phyloP scores from a whole-genome alignment of 2,329 filamentous ascomycete genomes.

The Drechmeria coniospora region DNA sequence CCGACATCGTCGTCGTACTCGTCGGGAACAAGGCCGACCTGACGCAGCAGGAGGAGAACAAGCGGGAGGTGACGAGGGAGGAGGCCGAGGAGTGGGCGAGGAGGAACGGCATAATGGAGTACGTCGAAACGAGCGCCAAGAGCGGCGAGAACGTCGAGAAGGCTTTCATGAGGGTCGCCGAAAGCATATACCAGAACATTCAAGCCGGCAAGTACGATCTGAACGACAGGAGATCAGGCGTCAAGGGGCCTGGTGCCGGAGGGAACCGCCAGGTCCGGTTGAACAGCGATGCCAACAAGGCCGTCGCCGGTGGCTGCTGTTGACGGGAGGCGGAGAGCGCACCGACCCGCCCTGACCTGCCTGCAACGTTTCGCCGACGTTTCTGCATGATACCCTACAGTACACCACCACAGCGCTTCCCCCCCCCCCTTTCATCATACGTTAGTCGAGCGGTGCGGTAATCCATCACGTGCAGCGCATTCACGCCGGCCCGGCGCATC shows the following conservation, averaged over 20 bases:
- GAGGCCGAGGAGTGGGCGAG: constrained; percentile 87
- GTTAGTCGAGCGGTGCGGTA: not conserved
- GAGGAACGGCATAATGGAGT: constrained; percentile 73
- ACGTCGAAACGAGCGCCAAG: constrained; percentile 94
- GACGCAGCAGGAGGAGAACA: constrained; percentile 39
- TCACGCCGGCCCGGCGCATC: too few species aligned
- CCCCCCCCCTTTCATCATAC: too few species aligned
- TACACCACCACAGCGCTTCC: not conserved
- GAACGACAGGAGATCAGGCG: constrained; percentile 80
- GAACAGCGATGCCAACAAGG: constrained; percentile 21
- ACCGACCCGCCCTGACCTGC: too few species aligned
- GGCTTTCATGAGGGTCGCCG: constrained; percentile 84
- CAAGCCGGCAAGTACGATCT: constrained; percentile 89
- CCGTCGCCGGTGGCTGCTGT: constrained; percentile 30
- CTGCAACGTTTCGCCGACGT: not conserved
- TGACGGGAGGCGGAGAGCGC: constrained; percentile 13
- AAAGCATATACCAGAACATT: constrained; percentile 93
- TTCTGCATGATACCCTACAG: constrained; percentile 14
- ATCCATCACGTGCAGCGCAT: constrained; percentile 1
- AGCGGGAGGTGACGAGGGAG: constrained; percentile 62
- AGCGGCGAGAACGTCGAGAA: constrained; percentile 86
- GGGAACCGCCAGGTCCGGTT: constrained; percentile 31
- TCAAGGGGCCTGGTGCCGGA: constrained; percentile 55
- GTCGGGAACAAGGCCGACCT: constrained; percentile 94
- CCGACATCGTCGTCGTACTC: constrained; percentile 83